Evolutionary conservation across 768 basidiomycete genomes (phyloP).

Genomic region (Neoboletus magnificus): DNA sequence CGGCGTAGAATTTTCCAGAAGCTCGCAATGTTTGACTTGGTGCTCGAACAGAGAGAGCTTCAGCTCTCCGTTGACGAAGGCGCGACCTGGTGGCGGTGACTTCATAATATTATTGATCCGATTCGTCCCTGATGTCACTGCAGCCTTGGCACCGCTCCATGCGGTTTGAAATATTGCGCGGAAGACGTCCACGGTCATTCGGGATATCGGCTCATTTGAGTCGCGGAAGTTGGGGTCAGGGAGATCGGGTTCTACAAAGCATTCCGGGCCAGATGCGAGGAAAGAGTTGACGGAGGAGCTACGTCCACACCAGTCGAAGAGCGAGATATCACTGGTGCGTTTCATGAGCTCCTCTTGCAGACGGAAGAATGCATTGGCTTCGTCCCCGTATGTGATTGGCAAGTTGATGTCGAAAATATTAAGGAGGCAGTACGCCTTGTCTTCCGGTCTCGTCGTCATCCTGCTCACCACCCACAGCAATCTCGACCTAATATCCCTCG

Average conservation of each 20-base stretch:
- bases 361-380: constrained; percentile 25
- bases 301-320: constrained; percentile 27
- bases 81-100: constrained; percentile 16
- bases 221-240: constrained; percentile 2
- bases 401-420: constrained; percentile 29
- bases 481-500: constrained; percentile 14
- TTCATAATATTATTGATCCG: constrained; percentile 4
- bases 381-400: constrained; percentile 29
- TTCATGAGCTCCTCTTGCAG: constrained; percentile 29
- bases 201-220: constrained; percentile 5
- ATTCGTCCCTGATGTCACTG: not conserved
- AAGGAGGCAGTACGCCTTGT: constrained; percentile 30
- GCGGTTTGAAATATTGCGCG: constrained; percentile 4
- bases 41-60: constrained; percentile 24
- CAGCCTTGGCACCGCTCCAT: constrained; percentile 9
- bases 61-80: constrained; percentile 23
- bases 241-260: constrained; percentile 12
- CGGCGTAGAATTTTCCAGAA: not conserved
- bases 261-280: constrained; percentile 17
- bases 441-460: constrained; percentile 26
- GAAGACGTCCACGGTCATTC: constrained; percentile 14
- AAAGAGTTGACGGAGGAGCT: constrained; percentile 21
- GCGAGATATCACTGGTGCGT: constrained; percentile 20
- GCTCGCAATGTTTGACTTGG: constrained; percentile 10
- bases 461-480: constrained; percentile 30